A percentile compares a stretch with the other conserved stretches of the same genome.
Evolutionary conservation across 1,284 basidiomycete genomes (phyloP).

Genomic region (Boletus sp.): DNA sequence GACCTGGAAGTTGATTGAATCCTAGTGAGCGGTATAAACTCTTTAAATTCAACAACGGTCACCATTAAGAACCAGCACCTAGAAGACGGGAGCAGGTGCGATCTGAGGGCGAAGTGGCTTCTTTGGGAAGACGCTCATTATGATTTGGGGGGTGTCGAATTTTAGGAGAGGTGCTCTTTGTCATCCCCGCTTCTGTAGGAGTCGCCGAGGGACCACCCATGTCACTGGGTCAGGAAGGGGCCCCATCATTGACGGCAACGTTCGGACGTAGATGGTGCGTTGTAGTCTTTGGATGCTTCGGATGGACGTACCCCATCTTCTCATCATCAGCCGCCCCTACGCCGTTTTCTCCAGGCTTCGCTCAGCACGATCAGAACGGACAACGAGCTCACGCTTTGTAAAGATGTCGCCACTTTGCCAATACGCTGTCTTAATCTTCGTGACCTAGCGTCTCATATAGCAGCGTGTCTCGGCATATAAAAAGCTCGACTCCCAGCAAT

Average conservation of each 20-base stretch:
- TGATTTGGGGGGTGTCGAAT: not conserved
- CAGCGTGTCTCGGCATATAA: not conserved
- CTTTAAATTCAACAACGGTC: not conserved
- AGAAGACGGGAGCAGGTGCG: not conserved
- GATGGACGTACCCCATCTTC: no score
- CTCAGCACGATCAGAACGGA: not conserved
- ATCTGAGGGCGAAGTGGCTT: not conserved
- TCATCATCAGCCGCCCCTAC: not conserved
- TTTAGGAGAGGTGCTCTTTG: not conserved
- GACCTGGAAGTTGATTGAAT: not conserved
- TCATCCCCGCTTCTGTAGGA: not conserved
- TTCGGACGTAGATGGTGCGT: no score
- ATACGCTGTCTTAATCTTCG: no score
- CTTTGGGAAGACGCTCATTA: not conserved
- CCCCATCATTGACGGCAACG: no score
- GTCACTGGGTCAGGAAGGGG: not conserved
- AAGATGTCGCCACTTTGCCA: not conserved
- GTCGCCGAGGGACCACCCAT: no score
- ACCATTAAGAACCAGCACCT: not conserved
- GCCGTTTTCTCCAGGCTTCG: not conserved
- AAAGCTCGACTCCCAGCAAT: not conserved
- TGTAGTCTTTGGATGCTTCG: no score
- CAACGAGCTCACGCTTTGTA: not conserved
- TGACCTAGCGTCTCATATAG: no score
- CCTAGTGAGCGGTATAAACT: not conserved